Conservation (phyloP, 352 stramenopile genomes). For the Phytophthora cactorum region DNA sequence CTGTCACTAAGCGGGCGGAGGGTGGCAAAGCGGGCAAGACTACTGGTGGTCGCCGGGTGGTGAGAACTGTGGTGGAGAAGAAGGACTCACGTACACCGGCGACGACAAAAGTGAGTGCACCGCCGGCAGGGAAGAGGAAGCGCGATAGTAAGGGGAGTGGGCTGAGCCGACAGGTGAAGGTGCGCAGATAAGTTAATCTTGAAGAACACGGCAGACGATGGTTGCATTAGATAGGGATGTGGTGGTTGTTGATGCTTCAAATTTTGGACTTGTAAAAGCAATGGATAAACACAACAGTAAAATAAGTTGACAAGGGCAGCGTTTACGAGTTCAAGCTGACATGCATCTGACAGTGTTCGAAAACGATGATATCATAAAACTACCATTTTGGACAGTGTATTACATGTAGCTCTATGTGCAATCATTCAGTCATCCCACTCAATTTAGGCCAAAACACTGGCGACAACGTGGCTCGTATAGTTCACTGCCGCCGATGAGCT, state of each 20-base stretch:
- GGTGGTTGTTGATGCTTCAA: not conserved
- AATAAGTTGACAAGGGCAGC: too few relatives aligned
- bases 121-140: constrained; percentile 29
- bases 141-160: constrained; percentile 10
- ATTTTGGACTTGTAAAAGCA: too few relatives aligned
- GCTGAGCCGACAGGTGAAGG: constrained; percentile 1
- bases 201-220: not conserved
- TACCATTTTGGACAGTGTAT: too few relatives aligned
- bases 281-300: too few relatives aligned
- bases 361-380: too few relatives aligned
- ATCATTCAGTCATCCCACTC: not conserved
- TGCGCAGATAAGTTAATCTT: constrained; percentile 23
- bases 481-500: constrained; percentile 83
- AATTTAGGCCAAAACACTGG: constrained; percentile 65
- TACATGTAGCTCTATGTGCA: not conserved
- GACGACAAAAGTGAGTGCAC: not conserved
- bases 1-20: constrained; percentile 1
- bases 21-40: constrained; percentile 25
- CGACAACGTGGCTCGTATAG: constrained; percentile 84
- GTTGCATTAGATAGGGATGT: not conserved
- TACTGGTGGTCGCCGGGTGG: constrained; percentile 9
- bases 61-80: constrained; percentile 10
- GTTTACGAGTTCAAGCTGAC: too few relatives aligned
- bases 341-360: too few relatives aligned
- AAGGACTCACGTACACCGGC: constrained; percentile 14